Evolutionary conservation across 805 yeast genomes (phyloP), one percentile per base, ranked within the genome.

Genomic region (Pichia nakasei): DNA sequence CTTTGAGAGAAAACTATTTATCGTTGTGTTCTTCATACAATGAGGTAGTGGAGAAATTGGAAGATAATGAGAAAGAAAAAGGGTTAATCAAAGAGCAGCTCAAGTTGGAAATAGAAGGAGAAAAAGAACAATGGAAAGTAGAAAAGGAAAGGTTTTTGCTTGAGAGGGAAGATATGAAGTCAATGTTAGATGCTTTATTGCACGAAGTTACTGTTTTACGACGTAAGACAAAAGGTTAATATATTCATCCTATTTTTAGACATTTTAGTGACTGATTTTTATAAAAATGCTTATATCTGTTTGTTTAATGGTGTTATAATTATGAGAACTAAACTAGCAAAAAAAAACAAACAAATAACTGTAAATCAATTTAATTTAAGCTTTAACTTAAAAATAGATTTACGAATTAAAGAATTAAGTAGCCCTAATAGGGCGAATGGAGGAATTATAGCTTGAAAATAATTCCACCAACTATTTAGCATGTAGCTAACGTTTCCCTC

Each of bases 151-250:
- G 49, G 22, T 35, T 53, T 32, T 45, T 44, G 20, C 42, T 50
- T 11, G 55, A 58, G 42, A 56, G 60, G 39, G 52, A 48, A 36
- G 57, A 58, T 29, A 42, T 57, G 43, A 58, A 57, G 36, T 47
- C 52, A 12, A 46, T 56, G 27, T 44, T 58, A 38, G 59, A 57
- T 34, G 52, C 48, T 15, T 43, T 53, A 13, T 31, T 51, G 9
- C 55, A 49, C 39, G 59, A 55, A 43, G 43, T 55, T 2, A 52
- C 42, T 21, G 20, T 45, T 22, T 41, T 48, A 6, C 49, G 58
- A 47, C 29, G 38, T 17, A 51, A 44, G n/a, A 45, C 48, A 35
- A 49, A 56, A 21, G 33, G 45, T 5, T 13, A 34, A 17, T 29
- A 22, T n/a, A n/a, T n/a, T n/a, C n/a, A n/a, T n/a, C n/a, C n/a